Evolutionary conservation across 2,329 filamentous ascomycete genomes (phyloP), one percentile per base, ranked within the genome.

Genomic region (Colletotrichum graminicola): DNA sequence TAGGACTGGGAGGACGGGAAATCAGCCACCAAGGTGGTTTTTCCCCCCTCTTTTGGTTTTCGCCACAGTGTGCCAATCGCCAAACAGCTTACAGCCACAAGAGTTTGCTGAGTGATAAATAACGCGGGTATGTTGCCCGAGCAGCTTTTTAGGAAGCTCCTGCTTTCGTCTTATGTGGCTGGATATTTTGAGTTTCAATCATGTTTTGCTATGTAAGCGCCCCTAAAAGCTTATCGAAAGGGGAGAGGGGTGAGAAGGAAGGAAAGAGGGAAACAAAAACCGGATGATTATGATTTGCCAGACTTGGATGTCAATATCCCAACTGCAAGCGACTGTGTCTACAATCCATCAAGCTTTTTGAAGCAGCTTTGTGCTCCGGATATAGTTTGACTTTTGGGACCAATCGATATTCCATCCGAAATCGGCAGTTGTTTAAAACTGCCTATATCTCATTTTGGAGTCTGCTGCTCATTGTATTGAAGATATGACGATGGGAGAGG

Each of bases 81-180:
- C 43, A 32, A 26, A 14, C 29, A 29, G 36, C 29, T 39, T 23
- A 21, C 41, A 39, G 29, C 11, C 21, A 56, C 54, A 36, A 68
- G 16, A 51, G 39, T 23, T 68, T 4, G 47, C n/a, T 16, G 12
- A 55, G n/a, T n/a, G n/a, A n/a, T n/a, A n/a, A n/a, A n/a, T n/a
- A n/a, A n/a, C n/a, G n/a, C n/a, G n/a, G n/a, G n/a, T n/a, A n/a
- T 54, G 16, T 55, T 62, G 62, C 65, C 51, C 49, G 23, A 18
- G 16, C 21, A 54, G 41, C 45, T 8, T 23, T n/a, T 54, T 14
- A 34, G 11, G 11, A n/a, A 18, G 18, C 5, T 41, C n/a, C 4
- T 56, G 2, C 3, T 56, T n/a, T 56, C 54, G 12, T 56, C 12
- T 41, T 3, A 32, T 34, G 7, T 23, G 0, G 16, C 21, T 36